These are phyloP conservation scores for Entamoeba invadens DNA, from an alignment of 208 protist genomes.

Conservation along the genomic window DNA sequence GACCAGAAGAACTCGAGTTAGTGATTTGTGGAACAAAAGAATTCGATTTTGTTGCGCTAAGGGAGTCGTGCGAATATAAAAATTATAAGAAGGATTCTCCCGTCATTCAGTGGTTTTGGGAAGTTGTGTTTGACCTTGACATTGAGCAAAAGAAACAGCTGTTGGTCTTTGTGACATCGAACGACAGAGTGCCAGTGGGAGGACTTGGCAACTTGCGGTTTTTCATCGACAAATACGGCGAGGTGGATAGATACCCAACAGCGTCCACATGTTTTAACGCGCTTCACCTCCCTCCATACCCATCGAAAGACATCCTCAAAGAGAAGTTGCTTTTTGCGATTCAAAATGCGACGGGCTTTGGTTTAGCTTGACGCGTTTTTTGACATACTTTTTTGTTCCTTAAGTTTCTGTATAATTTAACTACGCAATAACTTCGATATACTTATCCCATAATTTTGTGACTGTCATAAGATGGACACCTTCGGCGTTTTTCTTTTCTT, in stretches of 20 bases:
- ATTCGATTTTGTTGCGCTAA: background rate
- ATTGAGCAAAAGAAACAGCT: background rate
- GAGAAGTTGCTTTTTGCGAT: slow-evolving; percentile 10
- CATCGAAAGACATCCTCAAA: background rate
- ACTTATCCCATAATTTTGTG: no score
- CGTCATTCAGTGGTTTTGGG: background rate
- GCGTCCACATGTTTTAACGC: slow-evolving; percentile 17
- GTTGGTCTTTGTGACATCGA: background rate
- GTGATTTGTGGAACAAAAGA: background rate
- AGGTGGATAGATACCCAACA: background rate
- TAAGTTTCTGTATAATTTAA: no score
- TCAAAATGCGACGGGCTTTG: slow-evolving; percentile 6
- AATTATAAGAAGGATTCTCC: background rate
- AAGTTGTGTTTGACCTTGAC: background rate
- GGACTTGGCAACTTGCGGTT: background rate
- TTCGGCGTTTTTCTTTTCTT: no score
- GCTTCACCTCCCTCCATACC: slow-evolving; percentile 2
- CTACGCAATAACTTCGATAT: no score
- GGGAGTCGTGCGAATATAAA: background rate
- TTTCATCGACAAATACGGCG: background rate
- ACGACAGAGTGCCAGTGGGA: slow-evolving; percentile 1
- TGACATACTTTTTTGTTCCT: no score
- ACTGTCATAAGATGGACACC: no score
- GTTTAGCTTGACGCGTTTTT: background rate
- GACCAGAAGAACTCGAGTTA: slow-evolving; percentile 1